Percentiles rank a stretch among this genome's conserved stretches.
These are phyloP conservation scores for Pythium chondricola DNA, from an alignment of 352 stramenopile genomes.

Conservation along the genomic window DNA sequence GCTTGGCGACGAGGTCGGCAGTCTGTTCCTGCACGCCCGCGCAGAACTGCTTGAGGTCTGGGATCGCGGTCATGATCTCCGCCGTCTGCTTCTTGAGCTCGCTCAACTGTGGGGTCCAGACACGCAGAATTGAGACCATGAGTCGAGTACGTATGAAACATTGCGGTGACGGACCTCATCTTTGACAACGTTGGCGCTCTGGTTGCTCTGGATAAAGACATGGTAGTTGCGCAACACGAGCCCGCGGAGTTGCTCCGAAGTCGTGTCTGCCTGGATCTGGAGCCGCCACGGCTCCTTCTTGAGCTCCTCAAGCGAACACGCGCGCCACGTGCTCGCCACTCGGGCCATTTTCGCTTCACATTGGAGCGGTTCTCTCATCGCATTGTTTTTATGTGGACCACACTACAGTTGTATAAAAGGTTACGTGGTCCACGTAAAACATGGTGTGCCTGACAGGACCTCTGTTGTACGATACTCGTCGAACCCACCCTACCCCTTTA, in stretches of 20 bases:
- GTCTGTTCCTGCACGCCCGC: conserved; percentile 47
- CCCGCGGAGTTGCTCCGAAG: conserved; percentile 62
- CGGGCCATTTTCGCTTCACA: too few relatives aligned
- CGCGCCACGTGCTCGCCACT: too few relatives aligned
- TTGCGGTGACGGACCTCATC: conserved; percentile 36
- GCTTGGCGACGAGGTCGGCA: conserved; percentile 48
- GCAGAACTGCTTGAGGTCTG: conserved; percentile 50
- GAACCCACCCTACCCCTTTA: background rate
- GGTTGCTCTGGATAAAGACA: conserved; percentile 89
- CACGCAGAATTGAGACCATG: background rate
- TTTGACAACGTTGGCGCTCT: conserved; percentile 78
- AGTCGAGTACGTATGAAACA: background rate
- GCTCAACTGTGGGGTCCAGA: conserved; percentile 26
- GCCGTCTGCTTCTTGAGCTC: conserved; percentile 67
- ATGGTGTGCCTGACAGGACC: too few relatives aligned
- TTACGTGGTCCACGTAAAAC: too few relatives aligned
- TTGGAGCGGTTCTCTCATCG: background rate
- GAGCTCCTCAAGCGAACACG: conserved; percentile 72
- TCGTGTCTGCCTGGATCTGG: conserved; percentile 75
- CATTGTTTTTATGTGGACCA: background rate
- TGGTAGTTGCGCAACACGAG: conserved; percentile 88
- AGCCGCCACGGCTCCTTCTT: conserved; percentile 82
- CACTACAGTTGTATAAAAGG: too few relatives aligned
- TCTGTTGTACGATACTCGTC: conserved; percentile 4
- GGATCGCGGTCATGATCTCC: conserved; percentile 40